These are phyloP conservation scores for Eutrema japonicum DNA, from an alignment of 345 rosid species.

Conservation along the genomic window DNA sequence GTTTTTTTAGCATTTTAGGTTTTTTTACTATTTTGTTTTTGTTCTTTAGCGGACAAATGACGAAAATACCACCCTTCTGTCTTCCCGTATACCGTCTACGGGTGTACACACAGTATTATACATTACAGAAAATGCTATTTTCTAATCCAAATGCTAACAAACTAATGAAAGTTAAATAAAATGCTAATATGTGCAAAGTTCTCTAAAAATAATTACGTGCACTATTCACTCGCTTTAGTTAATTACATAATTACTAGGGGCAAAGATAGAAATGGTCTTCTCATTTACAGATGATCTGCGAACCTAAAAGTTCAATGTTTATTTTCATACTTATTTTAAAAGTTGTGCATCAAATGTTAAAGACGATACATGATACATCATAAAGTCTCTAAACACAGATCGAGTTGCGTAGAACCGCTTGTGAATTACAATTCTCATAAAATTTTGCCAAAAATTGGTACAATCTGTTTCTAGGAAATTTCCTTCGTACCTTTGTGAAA, in stretches of 20 bases:
- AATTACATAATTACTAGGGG: neutral
- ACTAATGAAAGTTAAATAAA: too few species aligned
- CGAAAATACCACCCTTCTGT: too few species aligned
- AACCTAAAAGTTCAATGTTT: neutral
- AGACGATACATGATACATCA: neutral
- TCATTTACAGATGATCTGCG: neutral
- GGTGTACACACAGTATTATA: too few species aligned
- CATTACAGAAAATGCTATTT: too few species aligned
- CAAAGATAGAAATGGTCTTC: neutral
- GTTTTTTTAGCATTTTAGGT: too few species aligned
- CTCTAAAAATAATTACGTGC: neutral
- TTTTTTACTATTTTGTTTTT: too few species aligned
- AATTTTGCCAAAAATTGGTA: neutral
- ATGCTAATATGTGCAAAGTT: too few species aligned
- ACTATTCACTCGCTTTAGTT: neutral
- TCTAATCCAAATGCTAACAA: too few species aligned
- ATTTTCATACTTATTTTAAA: too few species aligned
- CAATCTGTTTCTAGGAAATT: slow-evolving; percentile 8
- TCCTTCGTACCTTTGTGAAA: neutral
- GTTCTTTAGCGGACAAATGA: too few species aligned
- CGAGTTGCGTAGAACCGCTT: neutral
- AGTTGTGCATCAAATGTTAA: neutral
- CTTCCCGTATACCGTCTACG: too few species aligned
- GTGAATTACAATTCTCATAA: neutral
- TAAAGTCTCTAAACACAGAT: neutral